These are phyloP conservation scores for Sporothrix mexicana DNA, from an alignment of 2,329 filamentous ascomycete genomes.

Conservation along the genomic window DNA sequence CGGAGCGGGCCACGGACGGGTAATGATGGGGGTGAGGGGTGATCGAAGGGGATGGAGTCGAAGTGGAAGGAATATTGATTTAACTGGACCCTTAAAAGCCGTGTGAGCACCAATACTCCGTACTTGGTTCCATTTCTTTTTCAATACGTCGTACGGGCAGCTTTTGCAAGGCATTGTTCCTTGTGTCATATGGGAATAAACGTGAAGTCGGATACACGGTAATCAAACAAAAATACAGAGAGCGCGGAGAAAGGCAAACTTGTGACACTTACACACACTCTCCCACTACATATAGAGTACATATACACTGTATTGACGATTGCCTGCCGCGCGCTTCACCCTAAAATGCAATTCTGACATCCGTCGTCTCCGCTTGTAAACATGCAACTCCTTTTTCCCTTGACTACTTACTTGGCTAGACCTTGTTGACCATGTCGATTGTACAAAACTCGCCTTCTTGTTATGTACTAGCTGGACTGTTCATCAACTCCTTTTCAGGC, in stretches of 20 bases:
- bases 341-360: background rate
- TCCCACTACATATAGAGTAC: too few relatives aligned
- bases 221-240: background rate
- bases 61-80: background rate
- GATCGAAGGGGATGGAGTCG: background rate
- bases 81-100: background rate
- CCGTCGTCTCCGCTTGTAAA: background rate
- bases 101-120: background rate
- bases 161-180: background rate
- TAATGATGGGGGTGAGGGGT: background rate
- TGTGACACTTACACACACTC: too few relatives aligned
- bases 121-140: background rate
- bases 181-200: too few relatives aligned
- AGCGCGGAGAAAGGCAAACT: background rate
- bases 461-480: background rate
- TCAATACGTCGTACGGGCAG: background rate
- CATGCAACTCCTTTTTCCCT: background rate
- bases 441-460: background rate
- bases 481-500: background rate
- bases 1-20: too few relatives aligned
- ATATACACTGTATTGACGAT: background rate
- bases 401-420: background rate
- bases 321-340: background rate
- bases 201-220: background rate
- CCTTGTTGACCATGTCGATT: background rate